Percentiles rank a stretch among this genome's conserved stretches.
Evolutionary conservation across 2,329 filamentous ascomycete species (phyloP).

Genomic region (Cadophora sp.): DNA sequence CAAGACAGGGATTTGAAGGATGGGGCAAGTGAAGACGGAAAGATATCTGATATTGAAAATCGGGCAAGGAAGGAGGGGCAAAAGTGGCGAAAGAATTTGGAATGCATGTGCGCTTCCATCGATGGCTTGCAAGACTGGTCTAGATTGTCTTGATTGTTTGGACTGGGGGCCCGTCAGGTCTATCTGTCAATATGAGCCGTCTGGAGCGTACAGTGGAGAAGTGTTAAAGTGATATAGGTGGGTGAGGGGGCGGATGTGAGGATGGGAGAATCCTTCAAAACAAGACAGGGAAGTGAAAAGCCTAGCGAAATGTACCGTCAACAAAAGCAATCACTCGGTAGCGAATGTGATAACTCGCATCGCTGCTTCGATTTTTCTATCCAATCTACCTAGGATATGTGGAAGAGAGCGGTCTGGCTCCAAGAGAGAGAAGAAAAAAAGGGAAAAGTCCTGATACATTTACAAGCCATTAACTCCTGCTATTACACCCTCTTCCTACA

Average conservation of each 20-base stretch:
- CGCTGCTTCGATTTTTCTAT: neutral
- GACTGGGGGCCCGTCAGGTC: too few relatives aligned
- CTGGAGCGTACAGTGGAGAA: too few relatives aligned
- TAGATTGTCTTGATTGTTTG: too few relatives aligned
- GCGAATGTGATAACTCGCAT: neutral
- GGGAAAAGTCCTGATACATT: neutral
- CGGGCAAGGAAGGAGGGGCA: too few relatives aligned
- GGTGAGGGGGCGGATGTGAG: too few relatives aligned
- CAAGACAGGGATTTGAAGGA: too few relatives aligned
- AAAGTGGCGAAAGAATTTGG: neutral
- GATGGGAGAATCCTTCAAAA: too few relatives aligned
- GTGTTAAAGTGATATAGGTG: too few relatives aligned
- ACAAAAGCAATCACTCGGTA: slow-evolving; percentile 1
- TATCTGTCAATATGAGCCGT: too few relatives aligned
- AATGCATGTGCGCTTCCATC: neutral
- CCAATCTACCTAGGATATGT: neutral
- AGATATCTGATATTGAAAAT: too few relatives aligned
- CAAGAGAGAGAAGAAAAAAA: neutral
- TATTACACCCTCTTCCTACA: neutral
- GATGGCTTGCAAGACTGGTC: neutral
- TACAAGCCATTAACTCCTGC: neutral
- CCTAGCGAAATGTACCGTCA: neutral
- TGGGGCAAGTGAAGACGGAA: too few relatives aligned
- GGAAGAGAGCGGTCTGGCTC: neutral
- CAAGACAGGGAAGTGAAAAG: too few relatives aligned